Base-by-base conservation (phyloP, 257 asterid species). In the Lavandula angustifolia region DNA sequence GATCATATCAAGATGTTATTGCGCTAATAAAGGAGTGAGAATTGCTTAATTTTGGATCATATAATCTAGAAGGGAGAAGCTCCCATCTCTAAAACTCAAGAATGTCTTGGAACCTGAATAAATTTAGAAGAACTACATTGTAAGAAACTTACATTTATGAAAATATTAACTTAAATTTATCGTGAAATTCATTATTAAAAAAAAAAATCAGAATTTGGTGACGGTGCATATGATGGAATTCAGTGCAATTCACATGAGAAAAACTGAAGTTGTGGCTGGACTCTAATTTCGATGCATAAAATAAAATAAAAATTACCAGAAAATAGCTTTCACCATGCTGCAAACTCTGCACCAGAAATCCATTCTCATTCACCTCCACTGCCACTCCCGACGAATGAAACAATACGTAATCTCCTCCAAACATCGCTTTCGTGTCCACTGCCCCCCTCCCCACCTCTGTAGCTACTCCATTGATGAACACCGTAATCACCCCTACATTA, bases 261-360 rank as follows among this genome's bases (percentile, higher is more conserved):
- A 22, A 38, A 9, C 43, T 5, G 10, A 7, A 38, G 43, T 38
- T 38, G 43, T 37, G 42, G 42, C 9, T 38, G 43, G 43, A 38
- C 43, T 38, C 43, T 5, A 6, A 38, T 38, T 38, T 1, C 13
- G n/a, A 41, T 41, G 47, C 47, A 41, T 41, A 9, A 9, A 9
- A 2, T 41, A 42, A 10, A 29, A 53, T 9, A 1, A 13, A 2
- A 40, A 27, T 76, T 75, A 88, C 96, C 96, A 86, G 89, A 77
- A 82, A 86, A 74, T 88, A 88, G 85, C 78, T 82, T 75, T 88
- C 88, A n/a, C 95, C 95, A 56, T 80, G 89, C 62, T 79, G 85
- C 83, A 88, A 83, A 42, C 71, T 68, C 64, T 87, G 87, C 60
- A 77, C 42, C 37, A 82, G 69, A 65, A 78, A 78, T 17, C 96